Conservation (phyloP, 106 monocot genomes). For the Platanthera zijinensis region DNA sequence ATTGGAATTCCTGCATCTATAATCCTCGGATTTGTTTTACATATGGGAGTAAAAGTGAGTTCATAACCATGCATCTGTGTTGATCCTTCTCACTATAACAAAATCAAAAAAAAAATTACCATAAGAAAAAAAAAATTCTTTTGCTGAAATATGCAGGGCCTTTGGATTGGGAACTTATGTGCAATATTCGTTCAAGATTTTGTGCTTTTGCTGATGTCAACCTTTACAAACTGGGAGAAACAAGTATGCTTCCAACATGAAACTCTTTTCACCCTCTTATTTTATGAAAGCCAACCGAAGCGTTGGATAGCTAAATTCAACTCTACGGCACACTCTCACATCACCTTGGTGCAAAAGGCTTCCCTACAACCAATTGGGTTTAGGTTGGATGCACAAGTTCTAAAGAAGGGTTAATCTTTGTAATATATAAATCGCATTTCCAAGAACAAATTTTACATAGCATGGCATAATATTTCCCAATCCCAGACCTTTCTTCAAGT, state of each 20-base stretch:
- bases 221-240: background rate
- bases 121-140: background rate
- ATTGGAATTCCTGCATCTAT: slow-evolving; percentile 2
- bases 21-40: background rate
- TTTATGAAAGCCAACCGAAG: too few relatives aligned
- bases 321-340: too few relatives aligned
- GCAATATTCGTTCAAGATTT: background rate
- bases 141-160: background rate
- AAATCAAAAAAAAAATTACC: background rate
- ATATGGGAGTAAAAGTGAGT: slow-evolving; percentile 1
- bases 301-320: too few relatives aligned
- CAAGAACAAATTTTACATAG: too few relatives aligned
- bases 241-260: background rate
- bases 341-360: too few relatives aligned
- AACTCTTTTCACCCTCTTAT: too few relatives aligned
- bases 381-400: too few relatives aligned
- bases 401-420: too few relatives aligned
- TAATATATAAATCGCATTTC: too few relatives aligned
- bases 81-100: background rate
- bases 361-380: too few relatives aligned
- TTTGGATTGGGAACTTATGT: background rate
- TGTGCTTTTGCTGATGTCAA: background rate
- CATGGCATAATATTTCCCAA: too few relatives aligned
- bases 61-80: too few relatives aligned
- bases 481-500: background rate